Evolutionary conservation across 2,329 filamentous ascomycete genomes (phyloP).

Genomic region (Penicillium sp.): DNA sequence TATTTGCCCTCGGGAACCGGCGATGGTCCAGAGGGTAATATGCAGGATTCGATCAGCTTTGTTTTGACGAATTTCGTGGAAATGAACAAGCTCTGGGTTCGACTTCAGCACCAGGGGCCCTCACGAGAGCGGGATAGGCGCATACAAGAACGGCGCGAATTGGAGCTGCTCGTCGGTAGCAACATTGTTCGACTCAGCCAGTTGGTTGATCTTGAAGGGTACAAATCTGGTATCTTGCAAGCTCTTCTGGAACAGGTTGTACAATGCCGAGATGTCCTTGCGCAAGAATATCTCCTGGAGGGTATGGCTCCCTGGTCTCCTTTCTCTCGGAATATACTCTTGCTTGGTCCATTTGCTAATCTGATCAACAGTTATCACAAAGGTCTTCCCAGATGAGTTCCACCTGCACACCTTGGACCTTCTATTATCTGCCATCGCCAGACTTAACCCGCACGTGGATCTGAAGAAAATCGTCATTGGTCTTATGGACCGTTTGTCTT

Average conservation of each 20-base stretch:
- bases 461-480: constrained; percentile 97
- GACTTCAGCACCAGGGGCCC: constrained; percentile 92
- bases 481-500: constrained; percentile 89
- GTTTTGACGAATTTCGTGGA: constrained; percentile 97
- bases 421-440: constrained; percentile 82
- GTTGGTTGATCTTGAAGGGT: constrained; percentile 85
- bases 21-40: constrained; percentile 87
- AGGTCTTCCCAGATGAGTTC: constrained; percentile 97
- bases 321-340: background rate
- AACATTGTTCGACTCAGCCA: constrained; percentile 93
- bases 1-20: constrained; percentile 70
- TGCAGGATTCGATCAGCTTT: constrained; percentile 96
- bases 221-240: constrained; percentile 80
- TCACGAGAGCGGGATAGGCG: constrained; percentile 88
- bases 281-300: constrained; percentile 93
- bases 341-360: constrained; percentile 20
- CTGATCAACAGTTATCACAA: constrained; percentile 65
- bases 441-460: constrained; percentile 91
- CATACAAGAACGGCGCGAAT: constrained; percentile 86
- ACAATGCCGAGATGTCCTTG: constrained; percentile 90
- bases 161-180: constrained; percentile 90
- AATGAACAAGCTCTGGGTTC: constrained; percentile 99
- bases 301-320: constrained; percentile 32
- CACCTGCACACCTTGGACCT: constrained; percentile 94
- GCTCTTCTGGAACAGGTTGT: constrained; percentile 93